These are phyloP conservation scores for Artemisia annua DNA, from an alignment of 129 eudicot genomes.

Conservation along the genomic window DNA sequence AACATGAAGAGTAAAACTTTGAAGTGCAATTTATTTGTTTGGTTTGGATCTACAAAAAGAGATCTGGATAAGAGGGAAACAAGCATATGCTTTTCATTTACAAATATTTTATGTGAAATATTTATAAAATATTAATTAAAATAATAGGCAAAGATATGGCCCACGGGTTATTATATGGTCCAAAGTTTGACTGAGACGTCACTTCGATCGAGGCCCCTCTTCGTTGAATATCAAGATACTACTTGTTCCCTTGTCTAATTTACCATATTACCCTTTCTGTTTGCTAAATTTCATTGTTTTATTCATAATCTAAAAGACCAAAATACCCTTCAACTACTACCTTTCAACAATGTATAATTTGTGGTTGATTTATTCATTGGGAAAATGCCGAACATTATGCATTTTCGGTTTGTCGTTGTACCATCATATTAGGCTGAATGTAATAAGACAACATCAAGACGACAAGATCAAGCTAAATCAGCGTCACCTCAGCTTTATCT, in stretches of 20 bases:
- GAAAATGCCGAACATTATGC: no score
- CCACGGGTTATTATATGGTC: conserved; percentile 37
- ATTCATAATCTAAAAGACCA: not conserved
- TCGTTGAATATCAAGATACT: conserved; percentile 52
- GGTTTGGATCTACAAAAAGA: not conserved
- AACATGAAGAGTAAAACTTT: no score
- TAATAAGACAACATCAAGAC: no score
- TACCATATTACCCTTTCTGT: conserved; percentile 28
- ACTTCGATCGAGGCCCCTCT: conserved; percentile 60
- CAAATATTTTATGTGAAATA: not conserved
- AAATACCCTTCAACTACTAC: no score
- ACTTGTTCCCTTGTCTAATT: conserved; percentile 35
- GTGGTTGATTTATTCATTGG: no score
- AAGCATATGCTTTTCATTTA: conserved; percentile 8
- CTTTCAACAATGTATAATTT: no score
- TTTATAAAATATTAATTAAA: not conserved
- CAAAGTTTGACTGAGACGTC: conserved; percentile 57
- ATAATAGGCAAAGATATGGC: conserved; percentile 13
- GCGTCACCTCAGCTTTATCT: no score
- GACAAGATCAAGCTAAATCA: no score
- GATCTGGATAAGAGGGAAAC: conserved; percentile 10
- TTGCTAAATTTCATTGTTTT: not conserved
- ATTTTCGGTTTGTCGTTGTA: no score
- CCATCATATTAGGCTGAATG: no score
- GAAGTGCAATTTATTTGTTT: not conserved